A percentile compares a stretch with the other conserved stretches of the same genome.
Evolutionary conservation across 2,329 filamentous ascomycete species (phyloP).

Genomic region (Mollisia scopiformis): DNA sequence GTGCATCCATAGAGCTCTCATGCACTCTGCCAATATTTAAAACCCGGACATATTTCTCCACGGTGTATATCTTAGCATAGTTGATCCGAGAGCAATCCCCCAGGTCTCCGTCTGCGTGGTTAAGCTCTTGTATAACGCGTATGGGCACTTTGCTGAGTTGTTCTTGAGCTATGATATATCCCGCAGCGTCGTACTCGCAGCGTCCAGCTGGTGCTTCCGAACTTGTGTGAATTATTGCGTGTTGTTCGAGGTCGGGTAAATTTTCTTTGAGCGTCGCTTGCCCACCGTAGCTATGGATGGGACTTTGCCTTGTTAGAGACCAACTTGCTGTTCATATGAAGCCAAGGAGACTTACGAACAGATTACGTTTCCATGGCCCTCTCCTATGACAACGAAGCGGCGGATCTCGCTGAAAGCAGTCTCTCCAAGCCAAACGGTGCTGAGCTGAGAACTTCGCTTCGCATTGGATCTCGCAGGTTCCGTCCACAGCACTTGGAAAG

Average conservation of each 20-base stretch:
- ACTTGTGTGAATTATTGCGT: slow-evolving; percentile 27
- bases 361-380: slow-evolving; percentile 25
- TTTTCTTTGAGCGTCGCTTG: slow-evolving; percentile 30
- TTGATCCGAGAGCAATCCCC: slow-evolving; percentile 27
- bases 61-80: slow-evolving; percentile 34
- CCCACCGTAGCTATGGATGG: slow-evolving; percentile 29
- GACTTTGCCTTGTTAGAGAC: slow-evolving; percentile 6
- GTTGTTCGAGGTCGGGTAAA: slow-evolving; percentile 23
- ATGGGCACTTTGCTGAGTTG: slow-evolving; percentile 24
- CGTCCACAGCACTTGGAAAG: slow-evolving; percentile 25
- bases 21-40: slow-evolving; percentile 28
- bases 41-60: slow-evolving; percentile 33
- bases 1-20: neutral
- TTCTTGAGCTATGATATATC: slow-evolving; percentile 20
- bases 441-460: neutral
- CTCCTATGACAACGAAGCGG: slow-evolving; percentile 28
- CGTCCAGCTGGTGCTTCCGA: slow-evolving; percentile 11
- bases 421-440: neutral
- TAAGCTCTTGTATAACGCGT: slow-evolving; percentile 19
- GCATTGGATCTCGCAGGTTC: slow-evolving; percentile 21
- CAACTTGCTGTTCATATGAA: neutral
- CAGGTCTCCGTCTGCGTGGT: slow-evolving; percentile 15
- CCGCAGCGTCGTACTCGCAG: slow-evolving; percentile 2
- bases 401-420: slow-evolving; percentile 27
- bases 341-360: slow-evolving; percentile 26